A percentile compares a stretch with the other conserved stretches of the same genome.
Conservation (phyloP, 306 rosid species). For the Malus sylvestris region DNA sequence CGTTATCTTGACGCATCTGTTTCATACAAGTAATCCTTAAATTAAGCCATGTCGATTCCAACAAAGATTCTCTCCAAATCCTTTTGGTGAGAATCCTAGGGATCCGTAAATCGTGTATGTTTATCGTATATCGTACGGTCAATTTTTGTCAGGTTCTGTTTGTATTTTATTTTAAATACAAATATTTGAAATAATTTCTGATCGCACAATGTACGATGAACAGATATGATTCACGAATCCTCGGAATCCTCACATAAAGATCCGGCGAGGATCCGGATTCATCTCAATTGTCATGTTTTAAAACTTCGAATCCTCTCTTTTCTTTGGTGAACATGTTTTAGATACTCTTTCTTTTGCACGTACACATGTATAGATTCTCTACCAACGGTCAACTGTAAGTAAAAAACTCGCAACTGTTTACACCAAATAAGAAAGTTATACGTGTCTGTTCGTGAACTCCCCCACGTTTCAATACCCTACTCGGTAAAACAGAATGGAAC, state of each 20-base stretch:
- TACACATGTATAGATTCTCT: neutral
- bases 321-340: neutral
- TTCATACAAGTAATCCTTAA: no score
- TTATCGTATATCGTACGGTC: no score
- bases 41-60: neutral
- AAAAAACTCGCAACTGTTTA: neutral
- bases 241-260: accelerated
- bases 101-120: no score
- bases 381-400: neutral
- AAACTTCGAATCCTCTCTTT: neutral
- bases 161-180: no score
- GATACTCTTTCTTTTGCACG: no score
- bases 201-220: no score
- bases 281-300: neutral
- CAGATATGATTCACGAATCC: no score
- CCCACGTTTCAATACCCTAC: neutral
- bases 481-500: neutral
- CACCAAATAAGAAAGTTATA: neutral
- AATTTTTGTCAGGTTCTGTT: no score
- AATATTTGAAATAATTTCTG: no score
- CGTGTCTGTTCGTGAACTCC: neutral
- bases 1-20: accelerated
- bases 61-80: no score
- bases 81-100: no score
- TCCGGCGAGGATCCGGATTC: no score